Percentiles rank a stretch among this genome's conserved stretches.
These are phyloP conservation scores for Paramyrothecium sp. DNA, from an alignment of 2,329 filamentous ascomycete genomes.

Conservation along the genomic window DNA sequence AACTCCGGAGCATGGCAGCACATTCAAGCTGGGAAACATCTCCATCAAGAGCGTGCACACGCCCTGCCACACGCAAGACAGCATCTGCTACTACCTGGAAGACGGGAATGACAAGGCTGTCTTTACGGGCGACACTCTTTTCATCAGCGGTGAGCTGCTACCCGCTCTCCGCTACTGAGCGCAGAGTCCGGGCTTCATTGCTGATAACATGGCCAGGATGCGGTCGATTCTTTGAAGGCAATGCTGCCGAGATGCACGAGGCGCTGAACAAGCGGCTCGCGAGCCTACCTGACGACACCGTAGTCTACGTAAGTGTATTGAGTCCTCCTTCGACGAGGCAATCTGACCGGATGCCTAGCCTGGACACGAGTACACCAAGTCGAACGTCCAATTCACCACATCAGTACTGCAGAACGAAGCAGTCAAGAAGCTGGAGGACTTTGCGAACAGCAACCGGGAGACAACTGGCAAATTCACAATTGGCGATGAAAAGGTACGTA, in stretches of 20 bases:
- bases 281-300: slow-evolving; percentile 81
- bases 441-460: slow-evolving; percentile 76
- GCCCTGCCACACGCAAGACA: slow-evolving; percentile 97
- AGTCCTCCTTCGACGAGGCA: neutral
- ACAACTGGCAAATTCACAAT: slow-evolving; percentile 97
- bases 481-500: slow-evolving; percentile 84
- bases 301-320: slow-evolving; percentile 69
- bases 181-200: neutral
- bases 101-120: slow-evolving; percentile 75
- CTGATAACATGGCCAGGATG: slow-evolving; percentile 59
- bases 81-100: slow-evolving; percentile 91
- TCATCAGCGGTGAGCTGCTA: slow-evolving; percentile 72
- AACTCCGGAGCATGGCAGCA: slow-evolving; percentile 72
- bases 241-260: slow-evolving; percentile 84
- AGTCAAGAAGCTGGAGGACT: slow-evolving; percentile 74
- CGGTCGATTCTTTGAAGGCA: slow-evolving; percentile 94
- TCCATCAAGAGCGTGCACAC: slow-evolving; percentile 87
- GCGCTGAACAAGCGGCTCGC: slow-evolving; percentile 85
- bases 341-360: slow-evolving; percentile 50
- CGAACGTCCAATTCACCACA: slow-evolving; percentile 85
- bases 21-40: slow-evolving; percentile 82
- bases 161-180: neutral
- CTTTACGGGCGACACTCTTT: slow-evolving; percentile 95
- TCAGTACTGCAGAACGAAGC: slow-evolving; percentile 73
- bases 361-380: slow-evolving; percentile 97